These are phyloP conservation scores for Leccinum laetum DNA, from an alignment of 1,284 basidiomycete genomes.

Conservation along the genomic window DNA sequence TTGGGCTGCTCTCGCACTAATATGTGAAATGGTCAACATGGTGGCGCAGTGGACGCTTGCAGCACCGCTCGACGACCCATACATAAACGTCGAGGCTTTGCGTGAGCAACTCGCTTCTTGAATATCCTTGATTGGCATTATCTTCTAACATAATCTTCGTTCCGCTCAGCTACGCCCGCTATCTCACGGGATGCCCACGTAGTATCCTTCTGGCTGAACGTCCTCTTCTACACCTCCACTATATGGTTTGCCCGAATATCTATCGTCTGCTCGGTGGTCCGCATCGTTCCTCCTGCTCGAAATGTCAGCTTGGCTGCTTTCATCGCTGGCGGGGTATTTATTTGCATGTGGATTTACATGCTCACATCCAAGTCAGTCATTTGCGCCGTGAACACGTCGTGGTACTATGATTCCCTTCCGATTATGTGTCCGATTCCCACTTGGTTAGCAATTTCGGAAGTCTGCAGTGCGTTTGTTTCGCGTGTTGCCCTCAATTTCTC, in stretches of 20 bases:
- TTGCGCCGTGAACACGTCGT: conserved; percentile 19
- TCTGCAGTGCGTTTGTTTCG: conserved; percentile 21
- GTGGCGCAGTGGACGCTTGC: conserved; percentile 14
- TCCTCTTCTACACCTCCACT: conserved; percentile 23
- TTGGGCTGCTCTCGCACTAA: conserved; percentile 24
- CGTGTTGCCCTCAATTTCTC: background rate
- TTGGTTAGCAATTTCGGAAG: conserved; percentile 24
- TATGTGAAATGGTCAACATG: conserved; percentile 14
- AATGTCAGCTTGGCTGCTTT: background rate
- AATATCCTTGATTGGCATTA: background rate
- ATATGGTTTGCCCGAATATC: conserved; percentile 34
- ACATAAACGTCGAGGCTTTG: conserved; percentile 9
- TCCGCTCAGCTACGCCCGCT: conserved; percentile 9
- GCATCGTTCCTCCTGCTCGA: conserved; percentile 24
- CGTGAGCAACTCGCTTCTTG: conserved; percentile 11
- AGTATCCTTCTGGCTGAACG: conserved; percentile 19
- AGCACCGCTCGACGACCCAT: conserved; percentile 20
- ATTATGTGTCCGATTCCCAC: conserved; percentile 18
- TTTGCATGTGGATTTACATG: conserved; percentile 23
- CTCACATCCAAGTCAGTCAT: conserved; percentile 18
- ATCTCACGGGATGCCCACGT: conserved; percentile 22
- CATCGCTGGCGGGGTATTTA: conserved; percentile 8
- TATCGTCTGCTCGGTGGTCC: conserved; percentile 28
- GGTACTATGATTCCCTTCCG: conserved; percentile 12
- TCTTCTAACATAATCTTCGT: background rate